Conservation (phyloP, 75 land plant genomes). For the Selaginella tamariscina region DNA sequence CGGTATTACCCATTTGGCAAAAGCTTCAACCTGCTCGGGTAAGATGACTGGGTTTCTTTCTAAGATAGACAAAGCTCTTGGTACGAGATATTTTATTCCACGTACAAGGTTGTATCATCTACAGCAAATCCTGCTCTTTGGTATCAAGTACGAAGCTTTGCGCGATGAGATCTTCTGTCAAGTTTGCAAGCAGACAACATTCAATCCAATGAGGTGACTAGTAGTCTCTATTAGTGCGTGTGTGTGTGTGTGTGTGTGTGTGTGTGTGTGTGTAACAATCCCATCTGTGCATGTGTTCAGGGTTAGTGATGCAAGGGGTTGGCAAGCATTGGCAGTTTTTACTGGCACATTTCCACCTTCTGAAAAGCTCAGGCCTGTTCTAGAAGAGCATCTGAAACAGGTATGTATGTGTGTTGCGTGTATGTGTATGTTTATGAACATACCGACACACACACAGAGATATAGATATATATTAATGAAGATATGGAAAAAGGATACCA, state of each 20-base stretch:
- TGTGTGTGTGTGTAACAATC: too few relatives aligned
- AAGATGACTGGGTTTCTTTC: background rate
- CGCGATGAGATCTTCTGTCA: slow-evolving; percentile 21
- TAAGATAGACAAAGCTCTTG: slow-evolving; percentile 1
- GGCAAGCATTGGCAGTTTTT: slow-evolving; percentile 23
- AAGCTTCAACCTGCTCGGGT: background rate
- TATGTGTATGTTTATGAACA: background rate
- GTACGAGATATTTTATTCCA: background rate
- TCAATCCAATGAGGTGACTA: slow-evolving; percentile 17
- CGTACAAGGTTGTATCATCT: slow-evolving; percentile 4
- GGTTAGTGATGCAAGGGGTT: slow-evolving; percentile 14
- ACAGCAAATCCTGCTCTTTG: slow-evolving; percentile 15
- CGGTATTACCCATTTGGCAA: background rate
- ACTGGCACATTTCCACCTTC: slow-evolving; percentile 19
- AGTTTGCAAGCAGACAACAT: slow-evolving; percentile 19
- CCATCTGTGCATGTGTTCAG: slow-evolving; percentile 12
- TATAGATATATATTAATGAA: background rate
- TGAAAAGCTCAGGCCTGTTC: slow-evolving; percentile 2
- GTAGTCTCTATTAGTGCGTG: background rate
- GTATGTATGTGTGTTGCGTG: slow-evolving; percentile 6
- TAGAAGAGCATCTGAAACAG: slow-evolving; percentile 19
- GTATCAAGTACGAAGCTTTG: slow-evolving; percentile 9
- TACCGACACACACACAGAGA: background rate
- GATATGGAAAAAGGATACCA: background rate
- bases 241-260: too few relatives aligned